Evolutionary conservation across 1,284 basidiomycete species (phyloP), one percentile per base, ranked within the genome.

Genomic region (Cutaneotrichosporon daszewskae): DNA sequence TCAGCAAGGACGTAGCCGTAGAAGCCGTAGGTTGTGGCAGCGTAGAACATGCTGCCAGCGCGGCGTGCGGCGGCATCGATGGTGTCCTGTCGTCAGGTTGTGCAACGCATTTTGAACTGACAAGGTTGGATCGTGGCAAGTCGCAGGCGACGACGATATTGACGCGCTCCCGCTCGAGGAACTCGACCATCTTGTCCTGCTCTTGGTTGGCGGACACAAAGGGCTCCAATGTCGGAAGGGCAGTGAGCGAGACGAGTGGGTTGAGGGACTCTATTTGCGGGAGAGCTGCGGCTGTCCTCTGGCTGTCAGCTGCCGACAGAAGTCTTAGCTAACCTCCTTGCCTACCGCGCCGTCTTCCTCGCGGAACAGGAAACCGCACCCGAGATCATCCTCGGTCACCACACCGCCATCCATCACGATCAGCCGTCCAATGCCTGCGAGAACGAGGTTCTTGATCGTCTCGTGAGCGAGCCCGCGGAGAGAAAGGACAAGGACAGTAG

Each of bases 1-100:
- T 98, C 92, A 48, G 87, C 87, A 66, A 97, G 96, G 58, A 94
- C 87, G 70, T 87, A 98, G 6, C 94, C 95, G 37, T 84, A 75
- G 48, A 94, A 76, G n/a, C 94, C 94, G 66, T 88, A 91, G 11
- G 85, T 83, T 9, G 85, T 85, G 0, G 90, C 87, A 16, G 83
- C 81, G 61, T 95, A 97, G 68, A 97, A 86, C 13, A 85, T 83
- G 52, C 83, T 87, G 24, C 75, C 72, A 40, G 79, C 75, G 43
- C 76, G 75, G 51, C 90, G 77, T 60, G 87, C 86, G 13, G 80
- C 76, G 29, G 79, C 76, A 68, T 96, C 91, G 47, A 94, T 76
- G 37, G 72, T 75, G 57, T 85, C 77, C 87, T 95, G 53, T n/a
- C 16, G 38, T 44, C 31, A 44, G 42, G 5, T 14, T 3, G 22